Conservation (phyloP, 139 green algal species). For the Chlorella vulgaris region DNA sequence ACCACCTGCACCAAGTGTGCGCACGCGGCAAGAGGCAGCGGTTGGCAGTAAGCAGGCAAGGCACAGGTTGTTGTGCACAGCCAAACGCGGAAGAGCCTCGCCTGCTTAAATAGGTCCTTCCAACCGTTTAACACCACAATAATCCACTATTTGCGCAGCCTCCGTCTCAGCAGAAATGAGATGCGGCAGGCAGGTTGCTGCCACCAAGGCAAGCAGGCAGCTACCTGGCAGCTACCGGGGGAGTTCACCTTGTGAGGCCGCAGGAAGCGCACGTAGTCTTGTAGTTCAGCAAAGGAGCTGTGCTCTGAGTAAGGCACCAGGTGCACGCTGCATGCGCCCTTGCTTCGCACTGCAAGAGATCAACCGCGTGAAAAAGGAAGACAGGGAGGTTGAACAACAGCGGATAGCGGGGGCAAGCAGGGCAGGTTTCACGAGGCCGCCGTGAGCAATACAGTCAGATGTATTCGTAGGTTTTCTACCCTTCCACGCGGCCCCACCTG, state of each 20-base stretch:
- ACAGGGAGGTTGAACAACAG: too few relatives aligned
- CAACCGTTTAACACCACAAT: too few relatives aligned
- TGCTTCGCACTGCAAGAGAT: slow-evolving; percentile 47
- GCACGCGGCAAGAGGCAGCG: too few relatives aligned
- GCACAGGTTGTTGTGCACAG: too few relatives aligned
- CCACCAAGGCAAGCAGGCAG: not conserved
- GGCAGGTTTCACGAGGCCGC: not conserved
- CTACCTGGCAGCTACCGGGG: not conserved
- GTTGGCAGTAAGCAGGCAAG: not conserved
- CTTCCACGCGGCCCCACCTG: too few relatives aligned
- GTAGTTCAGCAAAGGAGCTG: slow-evolving; percentile 80
- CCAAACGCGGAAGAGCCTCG: too few relatives aligned
- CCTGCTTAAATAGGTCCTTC: too few relatives aligned
- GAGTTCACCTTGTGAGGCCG: slow-evolving; percentile 61
- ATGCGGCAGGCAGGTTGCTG: not conserved
- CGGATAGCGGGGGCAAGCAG: too few relatives aligned
- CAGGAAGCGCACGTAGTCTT: slow-evolving; percentile 77
- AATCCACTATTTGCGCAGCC: not conserved
- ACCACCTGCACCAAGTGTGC: too few relatives aligned
- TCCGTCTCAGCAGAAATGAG: not conserved
- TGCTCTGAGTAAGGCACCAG: slow-evolving; percentile 94
- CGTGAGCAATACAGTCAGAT: too few relatives aligned
- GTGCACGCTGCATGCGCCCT: slow-evolving; percentile 55
- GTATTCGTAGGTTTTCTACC: too few relatives aligned
- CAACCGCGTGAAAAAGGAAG: not conserved